These are phyloP conservation scores for Aurinia saxatilis DNA, from an alignment of 345 rosid genomes.

Conservation along the genomic window DNA sequence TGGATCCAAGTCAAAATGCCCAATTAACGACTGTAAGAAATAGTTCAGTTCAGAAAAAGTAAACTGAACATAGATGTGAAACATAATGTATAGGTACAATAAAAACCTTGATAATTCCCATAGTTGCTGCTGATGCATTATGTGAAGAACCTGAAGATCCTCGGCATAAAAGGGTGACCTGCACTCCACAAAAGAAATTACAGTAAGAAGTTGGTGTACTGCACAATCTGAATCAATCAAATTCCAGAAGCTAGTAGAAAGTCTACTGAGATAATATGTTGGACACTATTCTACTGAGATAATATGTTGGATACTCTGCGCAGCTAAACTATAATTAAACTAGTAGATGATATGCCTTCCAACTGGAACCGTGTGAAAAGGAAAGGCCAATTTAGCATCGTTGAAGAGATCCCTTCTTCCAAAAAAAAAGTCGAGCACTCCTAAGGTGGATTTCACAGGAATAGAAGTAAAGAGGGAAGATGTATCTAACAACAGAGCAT, in stretches of 20 bases:
- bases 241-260: slow-evolving; percentile 5
- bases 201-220: slow-evolving; percentile 8
- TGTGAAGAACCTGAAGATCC: slow-evolving; percentile 61
- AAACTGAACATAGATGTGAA: neutral
- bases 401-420: slow-evolving; percentile 9
- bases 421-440: slow-evolving; percentile 1
- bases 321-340: slow-evolving; percentile 3
- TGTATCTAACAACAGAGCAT: slow-evolving; percentile 10
- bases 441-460: neutral
- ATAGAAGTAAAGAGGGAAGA: neutral
- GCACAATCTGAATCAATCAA: neutral
- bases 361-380: slow-evolving; percentile 15
- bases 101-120: slow-evolving; percentile 91
- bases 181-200: slow-evolving; percentile 22
- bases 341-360: slow-evolving; percentile 17
- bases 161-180: slow-evolving; percentile 89
- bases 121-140: slow-evolving; percentile 62
- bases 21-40: slow-evolving; percentile 84
- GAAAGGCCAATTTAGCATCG: slow-evolving; percentile 14
- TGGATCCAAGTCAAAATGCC: slow-evolving; percentile 98
- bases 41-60: slow-evolving; percentile 21
- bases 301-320: slow-evolving; percentile 2
- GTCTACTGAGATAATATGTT: slow-evolving; percentile 1
- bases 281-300: slow-evolving; percentile 1
- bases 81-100: slow-evolving; percentile 4